Percentiles rank a stretch among this genome's conserved stretches.
phyloP scores from a whole-genome alignment of 805 yeast species.

The Saturnispora ahearnii region DNA sequence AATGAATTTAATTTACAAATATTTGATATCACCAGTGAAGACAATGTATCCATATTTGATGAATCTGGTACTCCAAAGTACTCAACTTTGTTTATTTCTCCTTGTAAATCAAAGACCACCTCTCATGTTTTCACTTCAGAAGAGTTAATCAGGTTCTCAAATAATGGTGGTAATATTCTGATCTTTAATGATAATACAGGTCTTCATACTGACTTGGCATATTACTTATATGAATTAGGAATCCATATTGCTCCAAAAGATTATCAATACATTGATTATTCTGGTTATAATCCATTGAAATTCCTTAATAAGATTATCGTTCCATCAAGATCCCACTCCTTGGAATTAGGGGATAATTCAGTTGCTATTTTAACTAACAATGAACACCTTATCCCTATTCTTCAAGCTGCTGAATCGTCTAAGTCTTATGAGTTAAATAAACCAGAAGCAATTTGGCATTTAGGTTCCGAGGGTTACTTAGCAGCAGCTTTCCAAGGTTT shows the following conservation, averaged over 20 bases:
- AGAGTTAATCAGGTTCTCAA: conserved; percentile 49
- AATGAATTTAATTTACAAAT: neutral
- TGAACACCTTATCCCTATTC: conserved; percentile 60
- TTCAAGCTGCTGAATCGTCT: conserved; percentile 58
- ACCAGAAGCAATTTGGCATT: conserved; percentile 56
- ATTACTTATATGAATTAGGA: conserved; percentile 71
- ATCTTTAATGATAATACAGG: conserved; percentile 47
- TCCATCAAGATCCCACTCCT: conserved; percentile 10
- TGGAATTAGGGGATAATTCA: conserved; percentile 36
- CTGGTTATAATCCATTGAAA: conserved; percentile 26
- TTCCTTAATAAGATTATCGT: conserved; percentile 26
- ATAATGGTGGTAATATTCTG: conserved; percentile 68
- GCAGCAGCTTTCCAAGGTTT: conserved; percentile 74
- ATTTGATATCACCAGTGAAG: neutral
- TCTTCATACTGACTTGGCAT: conserved; percentile 52
- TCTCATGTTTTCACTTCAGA: conserved; percentile 34
- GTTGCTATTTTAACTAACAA: conserved; percentile 65
- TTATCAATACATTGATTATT: conserved; percentile 57
- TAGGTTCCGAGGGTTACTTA: conserved; percentile 70
- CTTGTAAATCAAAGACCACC: conserved; percentile 40
- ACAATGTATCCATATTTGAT: neutral
- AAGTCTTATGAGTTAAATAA: conserved; percentile 33
- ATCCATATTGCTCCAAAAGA: conserved; percentile 75
- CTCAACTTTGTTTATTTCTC: conserved; percentile 52
- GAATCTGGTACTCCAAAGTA: conserved; percentile 20